Conservation (phyloP, 345 rosid species). For the Rhizophora apiculata region DNA sequence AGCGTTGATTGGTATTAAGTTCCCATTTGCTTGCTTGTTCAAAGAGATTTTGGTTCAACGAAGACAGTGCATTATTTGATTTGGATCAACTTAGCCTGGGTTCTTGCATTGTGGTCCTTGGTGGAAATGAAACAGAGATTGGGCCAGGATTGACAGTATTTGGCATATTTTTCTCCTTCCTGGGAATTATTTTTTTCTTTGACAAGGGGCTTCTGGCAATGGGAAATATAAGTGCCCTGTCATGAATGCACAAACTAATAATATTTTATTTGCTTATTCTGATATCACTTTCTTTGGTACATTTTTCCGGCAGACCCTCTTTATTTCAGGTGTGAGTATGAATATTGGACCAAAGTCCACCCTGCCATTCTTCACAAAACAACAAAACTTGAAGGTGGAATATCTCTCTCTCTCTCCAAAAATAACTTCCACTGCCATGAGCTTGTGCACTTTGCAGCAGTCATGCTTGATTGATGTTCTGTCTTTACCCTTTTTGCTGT, state of each 20-base stretch:
- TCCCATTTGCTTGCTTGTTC: background rate
- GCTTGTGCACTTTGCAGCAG: background rate
- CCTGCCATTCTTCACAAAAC: slow-evolving; percentile 84
- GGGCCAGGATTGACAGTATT: slow-evolving; percentile 94
- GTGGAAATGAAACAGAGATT: slow-evolving; percentile 53
- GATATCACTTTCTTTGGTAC: slow-evolving; percentile 9
- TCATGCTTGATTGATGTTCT: background rate
- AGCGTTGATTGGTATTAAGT: too few relatives aligned
- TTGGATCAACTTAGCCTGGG: background rate
- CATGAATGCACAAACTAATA: background rate
- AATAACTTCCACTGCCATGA: background rate
- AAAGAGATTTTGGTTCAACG: background rate
- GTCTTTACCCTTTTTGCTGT: slow-evolving; percentile 2
- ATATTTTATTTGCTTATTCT: background rate
- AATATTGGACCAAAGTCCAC: slow-evolving; percentile 89
- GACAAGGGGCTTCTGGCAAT: slow-evolving; percentile 92
- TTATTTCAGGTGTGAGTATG: slow-evolving; percentile 84
- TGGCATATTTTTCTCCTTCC: slow-evolving; percentile 80
- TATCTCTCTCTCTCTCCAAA: background rate
- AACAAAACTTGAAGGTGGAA: slow-evolving; percentile 74
- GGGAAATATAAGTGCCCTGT: slow-evolving; percentile 79
- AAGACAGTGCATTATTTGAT: background rate
- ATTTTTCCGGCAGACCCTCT: slow-evolving; percentile 54
- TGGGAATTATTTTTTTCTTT: slow-evolving; percentile 83
- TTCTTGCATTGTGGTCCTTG: background rate